Conservation (phyloP, 1,284 basidiomycete genomes). For the Cryptococcus maquisensis region DNA sequence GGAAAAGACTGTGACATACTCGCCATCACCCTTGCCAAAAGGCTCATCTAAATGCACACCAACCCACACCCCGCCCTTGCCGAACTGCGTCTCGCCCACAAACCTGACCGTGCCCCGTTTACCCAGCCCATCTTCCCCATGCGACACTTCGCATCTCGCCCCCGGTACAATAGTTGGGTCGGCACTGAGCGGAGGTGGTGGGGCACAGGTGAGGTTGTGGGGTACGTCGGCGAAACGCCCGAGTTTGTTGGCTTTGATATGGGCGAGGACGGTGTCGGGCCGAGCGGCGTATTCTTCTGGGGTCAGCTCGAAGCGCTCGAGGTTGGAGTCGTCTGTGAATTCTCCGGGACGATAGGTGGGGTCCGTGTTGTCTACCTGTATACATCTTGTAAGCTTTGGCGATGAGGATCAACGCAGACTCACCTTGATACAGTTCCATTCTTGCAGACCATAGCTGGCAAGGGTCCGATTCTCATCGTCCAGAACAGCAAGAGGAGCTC, state of each 20-base stretch:
- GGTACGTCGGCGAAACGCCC: constrained; percentile 70
- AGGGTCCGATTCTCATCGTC: constrained; percentile 65
- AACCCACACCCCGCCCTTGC: constrained; percentile 66
- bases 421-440: constrained; percentile 60
- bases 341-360: constrained; percentile 58
- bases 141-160: constrained; percentile 69
- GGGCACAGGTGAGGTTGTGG: constrained; percentile 21
- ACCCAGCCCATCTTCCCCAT: constrained; percentile 57
- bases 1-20: constrained; percentile 55
- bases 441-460: constrained; percentile 64
- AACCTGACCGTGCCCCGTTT: constrained; percentile 81
- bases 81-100: constrained; percentile 76
- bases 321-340: constrained; percentile 74
- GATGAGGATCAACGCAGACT: constrained; percentile 14
- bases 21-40: constrained; percentile 90
- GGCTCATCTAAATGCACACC: constrained; percentile 97
- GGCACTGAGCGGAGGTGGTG: constrained; percentile 19
- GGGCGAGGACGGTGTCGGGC: constrained; percentile 83
- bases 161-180: constrained; percentile 51
- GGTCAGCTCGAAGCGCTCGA: constrained; percentile 89
- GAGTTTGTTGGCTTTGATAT: constrained; percentile 82
- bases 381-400: neutral
- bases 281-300: constrained; percentile 75
- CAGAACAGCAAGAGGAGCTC: constrained; percentile 56
- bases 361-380: constrained; percentile 71